Evolutionary conservation across 768 basidiomycete genomes (phyloP).

Genomic region (Psilocybe azurescens): DNA sequence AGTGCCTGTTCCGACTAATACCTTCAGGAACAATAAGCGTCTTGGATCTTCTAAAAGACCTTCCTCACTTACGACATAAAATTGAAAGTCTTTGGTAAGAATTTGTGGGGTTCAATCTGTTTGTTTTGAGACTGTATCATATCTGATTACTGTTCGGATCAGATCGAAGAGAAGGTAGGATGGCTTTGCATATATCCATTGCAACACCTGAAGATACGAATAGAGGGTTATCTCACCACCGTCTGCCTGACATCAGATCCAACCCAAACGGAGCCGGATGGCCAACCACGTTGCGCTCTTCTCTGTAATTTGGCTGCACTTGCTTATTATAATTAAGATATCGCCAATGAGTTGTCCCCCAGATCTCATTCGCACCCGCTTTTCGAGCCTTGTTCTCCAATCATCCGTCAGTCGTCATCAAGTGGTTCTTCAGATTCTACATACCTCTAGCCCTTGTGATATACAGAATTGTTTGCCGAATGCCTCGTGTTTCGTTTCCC

Average conservation of each 20-base stretch:
- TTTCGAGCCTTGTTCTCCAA: not conserved
- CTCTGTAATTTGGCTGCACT: not conserved
- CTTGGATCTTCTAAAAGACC: not conserved
- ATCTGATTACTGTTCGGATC: not conserved
- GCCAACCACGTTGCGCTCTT: not conserved
- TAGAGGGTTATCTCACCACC: not conserved
- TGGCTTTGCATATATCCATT: too few species aligned
- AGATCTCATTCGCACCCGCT: not conserved
- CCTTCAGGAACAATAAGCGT: not conserved
- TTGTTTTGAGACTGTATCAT: not conserved
- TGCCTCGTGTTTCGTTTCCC: conserved; percentile 4
- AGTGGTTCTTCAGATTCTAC: not conserved
- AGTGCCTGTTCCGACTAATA: not conserved
- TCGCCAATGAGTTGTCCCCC: not conserved
- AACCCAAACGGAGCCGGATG: not conserved
- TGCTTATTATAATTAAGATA: not conserved
- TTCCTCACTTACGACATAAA: not conserved
- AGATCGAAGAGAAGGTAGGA: not conserved
- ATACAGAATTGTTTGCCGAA: not conserved
- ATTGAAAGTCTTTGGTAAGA: not conserved
- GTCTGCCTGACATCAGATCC: not conserved
- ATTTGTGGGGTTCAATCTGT: not conserved
- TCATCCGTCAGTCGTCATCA: not conserved
- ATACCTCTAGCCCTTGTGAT: not conserved
- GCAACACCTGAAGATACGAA: not conserved